phyloP scores from a whole-genome alignment of 305 asterid genomes.

The Fraxinus velutina region DNA sequence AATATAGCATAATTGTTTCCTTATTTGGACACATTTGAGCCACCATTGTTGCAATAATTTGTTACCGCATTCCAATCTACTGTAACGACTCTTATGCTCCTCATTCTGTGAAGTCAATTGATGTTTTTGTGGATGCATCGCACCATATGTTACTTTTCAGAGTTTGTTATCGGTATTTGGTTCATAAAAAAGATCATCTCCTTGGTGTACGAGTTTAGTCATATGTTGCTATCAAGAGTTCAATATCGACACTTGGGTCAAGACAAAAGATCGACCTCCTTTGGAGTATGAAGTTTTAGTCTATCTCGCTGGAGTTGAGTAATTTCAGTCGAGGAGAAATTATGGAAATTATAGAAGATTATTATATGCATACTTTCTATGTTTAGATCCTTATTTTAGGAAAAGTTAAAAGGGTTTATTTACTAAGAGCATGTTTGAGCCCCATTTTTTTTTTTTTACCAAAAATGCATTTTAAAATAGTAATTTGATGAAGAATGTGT shows the following conservation, averaged over 20 bases:
- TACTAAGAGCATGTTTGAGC: no score
- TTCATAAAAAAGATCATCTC: neutral
- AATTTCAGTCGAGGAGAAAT: neutral
- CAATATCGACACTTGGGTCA: neutral
- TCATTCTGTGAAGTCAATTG: neutral
- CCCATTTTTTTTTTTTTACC: no score
- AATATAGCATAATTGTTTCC: neutral
- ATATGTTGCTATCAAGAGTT: neutral
- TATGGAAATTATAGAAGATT: neutral
- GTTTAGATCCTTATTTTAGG: neutral
- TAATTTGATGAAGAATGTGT: no score
- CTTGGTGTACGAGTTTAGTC: neutral
- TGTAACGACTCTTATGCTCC: neutral
- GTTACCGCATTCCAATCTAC: neutral
- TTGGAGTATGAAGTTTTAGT: neutral
- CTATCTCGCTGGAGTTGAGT: neutral
- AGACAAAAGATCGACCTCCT: neutral
- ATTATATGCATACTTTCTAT: neutral
- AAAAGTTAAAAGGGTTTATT: no score
- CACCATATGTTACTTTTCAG: neutral
- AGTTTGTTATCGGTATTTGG: neutral
- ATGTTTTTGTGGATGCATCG: neutral
- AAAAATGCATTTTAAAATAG: no score
- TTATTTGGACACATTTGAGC: neutral
- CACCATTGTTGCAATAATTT: neutral